Conservation (phyloP, 768 basidiomycete genomes). For the Suillus weaverae region DNA sequence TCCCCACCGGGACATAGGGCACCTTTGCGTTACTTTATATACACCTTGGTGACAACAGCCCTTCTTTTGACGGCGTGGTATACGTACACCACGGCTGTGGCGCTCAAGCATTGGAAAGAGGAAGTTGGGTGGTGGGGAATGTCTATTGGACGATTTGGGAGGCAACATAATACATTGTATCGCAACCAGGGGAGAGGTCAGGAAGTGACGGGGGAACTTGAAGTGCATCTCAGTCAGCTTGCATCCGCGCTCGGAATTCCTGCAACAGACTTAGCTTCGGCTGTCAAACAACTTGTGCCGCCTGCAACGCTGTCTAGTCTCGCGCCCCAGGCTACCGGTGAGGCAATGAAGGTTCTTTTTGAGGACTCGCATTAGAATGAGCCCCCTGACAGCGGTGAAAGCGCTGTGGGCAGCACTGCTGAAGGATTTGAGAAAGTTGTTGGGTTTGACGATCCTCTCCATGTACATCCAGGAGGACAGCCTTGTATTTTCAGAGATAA, state of each 20-base stretch:
- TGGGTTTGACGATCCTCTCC: constrained; percentile 46
- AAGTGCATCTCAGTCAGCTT: constrained; percentile 57
- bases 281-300: constrained; percentile 60
- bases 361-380: constrained; percentile 10
- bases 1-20: constrained; percentile 7
- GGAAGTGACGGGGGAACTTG: constrained; percentile 37
- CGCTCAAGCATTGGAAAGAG: constrained; percentile 48
- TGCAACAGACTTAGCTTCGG: constrained; percentile 58
- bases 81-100: constrained; percentile 42
- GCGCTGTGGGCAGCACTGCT: constrained; percentile 33
- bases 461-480: not conserved
- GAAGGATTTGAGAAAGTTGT: constrained; percentile 43
- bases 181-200: constrained; percentile 3
- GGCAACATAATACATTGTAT: constrained; percentile 11
- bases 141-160: constrained; percentile 12
- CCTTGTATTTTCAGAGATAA: not conserved
- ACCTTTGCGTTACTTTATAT: constrained; percentile 43
- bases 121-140: constrained; percentile 60
- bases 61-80: constrained; percentile 50
- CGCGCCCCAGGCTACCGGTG: constrained; percentile 45
- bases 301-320: constrained; percentile 60
- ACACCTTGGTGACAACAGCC: constrained; percentile 43
- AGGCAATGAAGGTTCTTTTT: constrained; percentile 39
- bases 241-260: constrained; percentile 64
- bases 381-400: constrained; percentile 8